These are phyloP conservation scores for Cairneyella variabilis DNA, from an alignment of 495 filamentous ascomycete species.

Conservation along the genomic window DNA sequence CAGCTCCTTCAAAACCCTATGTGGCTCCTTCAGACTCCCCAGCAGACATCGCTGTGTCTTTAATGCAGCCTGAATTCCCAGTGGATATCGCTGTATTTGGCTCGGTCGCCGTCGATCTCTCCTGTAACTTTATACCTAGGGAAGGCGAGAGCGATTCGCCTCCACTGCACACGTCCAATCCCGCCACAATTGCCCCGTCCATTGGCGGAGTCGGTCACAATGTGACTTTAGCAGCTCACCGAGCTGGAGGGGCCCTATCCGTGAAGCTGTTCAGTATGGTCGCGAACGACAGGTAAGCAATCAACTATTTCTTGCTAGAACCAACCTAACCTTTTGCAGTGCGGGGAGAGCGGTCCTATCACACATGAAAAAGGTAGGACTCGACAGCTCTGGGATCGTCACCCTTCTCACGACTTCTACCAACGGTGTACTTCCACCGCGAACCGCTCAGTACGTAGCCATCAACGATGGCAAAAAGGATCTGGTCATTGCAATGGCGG, in stretches of 20 bases:
- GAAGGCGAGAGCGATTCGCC: conserved; percentile 35
- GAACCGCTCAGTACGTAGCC: conserved; percentile 87
- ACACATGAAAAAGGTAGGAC: conserved; percentile 54
- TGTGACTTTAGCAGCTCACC: conserved; percentile 74
- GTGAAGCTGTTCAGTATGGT: conserved; percentile 72
- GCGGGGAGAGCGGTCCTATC: conserved; percentile 67
- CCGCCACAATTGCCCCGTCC: conserved; percentile 70
- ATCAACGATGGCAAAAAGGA: conserved; percentile 81
- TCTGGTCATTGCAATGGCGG: conserved; percentile 84
- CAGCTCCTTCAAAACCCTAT: too few species aligned
- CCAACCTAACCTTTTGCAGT: conserved; percentile 21
- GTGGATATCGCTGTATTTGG: conserved; percentile 80
- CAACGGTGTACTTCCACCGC: too few species aligned
- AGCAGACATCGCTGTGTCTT: too few species aligned
- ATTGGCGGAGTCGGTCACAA: conserved; percentile 96
- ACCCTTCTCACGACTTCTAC: conserved; percentile 46
- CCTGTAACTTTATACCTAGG: conserved; percentile 68
- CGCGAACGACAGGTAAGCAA: conserved; percentile 61
- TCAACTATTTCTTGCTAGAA: conserved; percentile 12
- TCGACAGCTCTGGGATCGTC: conserved; percentile 61
- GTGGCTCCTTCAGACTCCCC: too few species aligned
- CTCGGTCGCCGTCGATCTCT: conserved; percentile 81
- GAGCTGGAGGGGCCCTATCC: conserved; percentile 33
- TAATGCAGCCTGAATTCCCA: too few species aligned
- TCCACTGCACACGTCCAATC: conserved; percentile 78